phyloP scores from a whole-genome alignment of 2,329 filamentous ascomycete species.

The Hirsutella rhossiliensis region DNA sequence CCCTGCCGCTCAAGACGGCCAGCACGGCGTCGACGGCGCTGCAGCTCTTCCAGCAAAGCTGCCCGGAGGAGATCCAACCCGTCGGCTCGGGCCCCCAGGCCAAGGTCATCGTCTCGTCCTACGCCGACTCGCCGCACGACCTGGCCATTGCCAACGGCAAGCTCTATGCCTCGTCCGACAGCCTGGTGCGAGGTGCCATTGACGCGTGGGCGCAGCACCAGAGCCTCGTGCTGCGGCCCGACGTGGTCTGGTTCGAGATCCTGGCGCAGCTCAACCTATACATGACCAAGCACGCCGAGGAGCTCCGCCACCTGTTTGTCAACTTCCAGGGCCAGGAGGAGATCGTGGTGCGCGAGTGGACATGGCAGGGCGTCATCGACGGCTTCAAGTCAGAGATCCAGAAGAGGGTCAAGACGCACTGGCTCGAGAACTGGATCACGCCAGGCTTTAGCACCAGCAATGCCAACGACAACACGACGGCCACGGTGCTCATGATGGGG shows the following conservation, averaged over 20 bases:
- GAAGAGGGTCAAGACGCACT: slow-evolving; percentile 23
- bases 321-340: slow-evolving; percentile 28
- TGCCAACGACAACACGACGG: slow-evolving; percentile 23
- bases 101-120: slow-evolving; percentile 17
- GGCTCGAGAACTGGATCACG: slow-evolving; percentile 28
- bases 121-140: slow-evolving; percentile 7
- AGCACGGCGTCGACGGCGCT: slow-evolving; percentile 13
- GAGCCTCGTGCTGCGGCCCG: slow-evolving; percentile 35
- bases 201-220: slow-evolving; percentile 37
- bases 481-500: slow-evolving; percentile 32
- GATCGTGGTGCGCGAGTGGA: slow-evolving; percentile 17
- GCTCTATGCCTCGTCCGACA: slow-evolving; percentile 20
- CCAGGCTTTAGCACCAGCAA: slow-evolving; percentile 31
- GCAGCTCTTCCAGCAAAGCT: slow-evolving; percentile 19
- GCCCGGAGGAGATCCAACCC: slow-evolving; percentile 17
- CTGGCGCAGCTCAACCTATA: slow-evolving; percentile 38
- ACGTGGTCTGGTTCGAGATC: slow-evolving; percentile 44
- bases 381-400: slow-evolving; percentile 28
- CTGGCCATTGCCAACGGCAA: slow-evolving; percentile 5
- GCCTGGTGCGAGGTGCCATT: slow-evolving; percentile 31
- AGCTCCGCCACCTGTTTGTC: slow-evolving; percentile 32
- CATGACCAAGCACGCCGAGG: slow-evolving; percentile 33
- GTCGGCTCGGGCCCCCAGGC: slow-evolving; percentile 5
- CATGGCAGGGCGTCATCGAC: slow-evolving; percentile 14
- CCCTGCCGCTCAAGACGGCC: slow-evolving; percentile 11